Evolutionary conservation across 2,329 filamentous ascomycete species (phyloP), one percentile per base, ranked within the genome.

Genomic region (Alternaria ethzedia): DNA sequence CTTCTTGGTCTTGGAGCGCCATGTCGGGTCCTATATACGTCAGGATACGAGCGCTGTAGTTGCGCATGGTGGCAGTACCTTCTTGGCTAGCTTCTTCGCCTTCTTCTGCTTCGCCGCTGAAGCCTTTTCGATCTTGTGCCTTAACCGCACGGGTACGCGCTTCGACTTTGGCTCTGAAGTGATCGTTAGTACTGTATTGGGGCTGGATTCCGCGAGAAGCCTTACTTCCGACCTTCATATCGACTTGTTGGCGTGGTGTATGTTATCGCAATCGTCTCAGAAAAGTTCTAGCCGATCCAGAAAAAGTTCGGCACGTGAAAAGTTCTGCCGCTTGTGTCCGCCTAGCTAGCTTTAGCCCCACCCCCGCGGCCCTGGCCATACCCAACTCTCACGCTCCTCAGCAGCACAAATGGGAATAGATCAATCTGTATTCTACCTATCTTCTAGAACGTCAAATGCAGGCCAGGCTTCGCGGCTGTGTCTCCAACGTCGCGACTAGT

Each of bases 41-140:
- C n/a, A 80, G 70, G 25, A 43, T 54, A 13, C 28, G 23, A 23
- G 36, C 12, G 2, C 23, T 12, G 7, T 36, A 15, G 12, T 50
- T 25, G 49, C 15, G 51, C 17, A 30, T 41, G 21, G 0, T 21
- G 17, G 23, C 25, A 70, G 17, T 76, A 87, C 86, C 80, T 97
- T 94, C 85, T 97, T 98, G 59, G 91, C 93, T 60, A 89, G 86
- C 86, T 97, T 98, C 78, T 90, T 91, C 66, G 89, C 84, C 83
- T 99, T 99, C 79, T 90, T 89, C 83, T 97, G 93, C 85, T 99
- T 99, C 66, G 92, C 90, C 45, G 88, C 88, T 57, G 94, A 93
- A 21, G 92, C 90, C 83, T 99, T 99, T 80, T 97, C 89, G 82
- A 99, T 98, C 84, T 97, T 97, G 85, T 97, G 90, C 70, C 95